phyloP scores from a whole-genome alignment of 345 rosid genomes.

The Arabis alpina region DNA sequence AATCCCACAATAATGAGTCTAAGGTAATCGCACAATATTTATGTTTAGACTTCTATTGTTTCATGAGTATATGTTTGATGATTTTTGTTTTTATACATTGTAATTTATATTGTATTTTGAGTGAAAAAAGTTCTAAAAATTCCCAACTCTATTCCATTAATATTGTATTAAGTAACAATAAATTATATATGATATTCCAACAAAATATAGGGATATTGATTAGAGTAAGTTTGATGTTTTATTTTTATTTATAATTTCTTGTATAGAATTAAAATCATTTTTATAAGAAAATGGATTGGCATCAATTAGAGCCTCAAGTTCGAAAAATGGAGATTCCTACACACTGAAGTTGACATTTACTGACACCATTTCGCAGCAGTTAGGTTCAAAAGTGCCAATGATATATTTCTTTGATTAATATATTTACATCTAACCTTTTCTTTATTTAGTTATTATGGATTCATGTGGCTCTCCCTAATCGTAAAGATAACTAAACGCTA shows the following conservation, averaged over 20 bases:
- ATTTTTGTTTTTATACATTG: too few relatives aligned
- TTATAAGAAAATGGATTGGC: conserved; percentile 11
- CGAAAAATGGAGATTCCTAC: conserved; percentile 14
- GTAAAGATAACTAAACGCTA: conserved; percentile 6
- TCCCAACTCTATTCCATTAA: too few relatives aligned
- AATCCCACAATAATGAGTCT: too few relatives aligned
- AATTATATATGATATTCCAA: too few relatives aligned
- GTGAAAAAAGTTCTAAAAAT: too few relatives aligned
- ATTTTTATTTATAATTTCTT: too few relatives aligned
- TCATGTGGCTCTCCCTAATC: conserved; percentile 30
- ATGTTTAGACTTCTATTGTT: too few relatives aligned
- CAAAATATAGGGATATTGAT: not conserved
- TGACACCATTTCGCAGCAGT: conserved; percentile 34
- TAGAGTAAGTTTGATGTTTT: not conserved
- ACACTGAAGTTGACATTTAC: conserved; percentile 36
- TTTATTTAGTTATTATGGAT: conserved; percentile 9
- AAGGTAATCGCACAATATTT: too few relatives aligned
- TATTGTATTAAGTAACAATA: too few relatives aligned
- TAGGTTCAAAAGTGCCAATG: conserved; percentile 40
- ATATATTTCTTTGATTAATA: conserved; percentile 37
- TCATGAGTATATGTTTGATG: too few relatives aligned
- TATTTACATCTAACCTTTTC: conserved; percentile 17
- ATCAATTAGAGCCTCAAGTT: conserved; percentile 9
- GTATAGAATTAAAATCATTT: not conserved
- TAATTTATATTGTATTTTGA: too few relatives aligned